These are phyloP conservation scores for Collybia mongolica DNA, from an alignment of 768 basidiomycete species.

Conservation along the genomic window DNA sequence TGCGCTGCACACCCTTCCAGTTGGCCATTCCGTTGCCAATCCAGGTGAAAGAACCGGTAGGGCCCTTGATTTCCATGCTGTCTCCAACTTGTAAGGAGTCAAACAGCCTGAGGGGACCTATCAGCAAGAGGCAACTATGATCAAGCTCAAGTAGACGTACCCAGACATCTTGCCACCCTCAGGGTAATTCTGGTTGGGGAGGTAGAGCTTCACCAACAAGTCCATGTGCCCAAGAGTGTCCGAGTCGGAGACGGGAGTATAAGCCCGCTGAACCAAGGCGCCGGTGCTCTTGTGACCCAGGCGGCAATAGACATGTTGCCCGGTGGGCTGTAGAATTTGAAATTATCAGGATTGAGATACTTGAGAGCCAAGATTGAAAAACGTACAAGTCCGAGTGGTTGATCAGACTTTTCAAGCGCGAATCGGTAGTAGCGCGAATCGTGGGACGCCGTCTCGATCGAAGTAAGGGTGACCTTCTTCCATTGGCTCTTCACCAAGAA, in stretches of 20 bases:
- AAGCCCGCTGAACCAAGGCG: conserved; percentile 54
- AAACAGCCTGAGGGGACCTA: no score
- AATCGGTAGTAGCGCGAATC: conserved; percentile 53
- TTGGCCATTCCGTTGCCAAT: conserved; percentile 35
- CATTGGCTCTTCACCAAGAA: conserved; percentile 44
- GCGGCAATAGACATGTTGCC: conserved; percentile 59
- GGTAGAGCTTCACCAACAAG: conserved; percentile 42
- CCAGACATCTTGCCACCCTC: no score
- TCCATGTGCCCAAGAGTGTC: conserved; percentile 46
- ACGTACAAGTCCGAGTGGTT: conserved; percentile 41
- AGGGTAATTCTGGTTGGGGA: no score
- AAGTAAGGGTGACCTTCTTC: conserved; percentile 44
- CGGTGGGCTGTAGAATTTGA: conserved; percentile 29
- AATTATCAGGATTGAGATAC: no score
- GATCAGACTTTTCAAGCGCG: conserved; percentile 35
- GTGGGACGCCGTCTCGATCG: conserved; percentile 39
- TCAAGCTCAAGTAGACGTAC: conserved; percentile 33
- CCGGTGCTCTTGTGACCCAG: conserved; percentile 31
- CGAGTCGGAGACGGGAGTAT: conserved; percentile 51
- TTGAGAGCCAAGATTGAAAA: no score
- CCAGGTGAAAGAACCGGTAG: conserved; percentile 57
- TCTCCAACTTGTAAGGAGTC: conserved; percentile 35
- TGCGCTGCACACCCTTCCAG: conserved; percentile 32
- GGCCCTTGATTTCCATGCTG: conserved; percentile 55
- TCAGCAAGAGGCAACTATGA: no score